Conservation (phyloP, 2,329 filamentous ascomycete genomes). For the Massarina eburnea region DNA sequence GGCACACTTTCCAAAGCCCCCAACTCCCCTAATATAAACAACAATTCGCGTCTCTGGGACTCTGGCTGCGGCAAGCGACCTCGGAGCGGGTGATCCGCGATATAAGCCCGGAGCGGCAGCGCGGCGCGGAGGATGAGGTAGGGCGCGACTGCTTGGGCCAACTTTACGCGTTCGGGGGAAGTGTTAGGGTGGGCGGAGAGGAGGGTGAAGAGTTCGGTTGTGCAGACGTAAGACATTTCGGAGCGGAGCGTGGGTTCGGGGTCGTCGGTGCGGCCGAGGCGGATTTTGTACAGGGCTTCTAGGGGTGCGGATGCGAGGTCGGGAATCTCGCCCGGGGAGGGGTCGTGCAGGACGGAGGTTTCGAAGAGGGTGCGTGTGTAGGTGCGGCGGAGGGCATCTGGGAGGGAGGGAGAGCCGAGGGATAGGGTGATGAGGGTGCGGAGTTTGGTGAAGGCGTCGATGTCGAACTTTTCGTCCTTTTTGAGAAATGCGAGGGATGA, state of each 20-base stretch:
- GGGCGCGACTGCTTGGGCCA: constrained; percentile 75
- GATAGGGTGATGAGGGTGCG: constrained; percentile 72
- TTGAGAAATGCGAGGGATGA: constrained; percentile 33
- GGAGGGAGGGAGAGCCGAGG: constrained; percentile 67
- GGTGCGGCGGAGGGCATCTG: constrained; percentile 65
- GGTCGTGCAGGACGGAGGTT: constrained; percentile 76
- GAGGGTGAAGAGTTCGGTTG: constrained; percentile 67
- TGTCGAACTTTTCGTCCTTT: constrained; percentile 80
- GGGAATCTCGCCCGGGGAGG: constrained; percentile 64
- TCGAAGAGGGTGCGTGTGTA: constrained; percentile 79
- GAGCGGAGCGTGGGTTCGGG: constrained; percentile 65
- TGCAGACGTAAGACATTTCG: constrained; percentile 76
- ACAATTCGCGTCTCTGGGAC: constrained; percentile 75
- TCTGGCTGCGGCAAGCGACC: constrained; percentile 87
- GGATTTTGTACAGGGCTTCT: constrained; percentile 62
- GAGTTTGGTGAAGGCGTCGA: constrained; percentile 69
- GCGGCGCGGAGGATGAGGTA: constrained; percentile 82
- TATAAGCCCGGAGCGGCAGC: constrained; percentile 78
- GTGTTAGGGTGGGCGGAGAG: constrained; percentile 55
- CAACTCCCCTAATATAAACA: constrained; percentile 69
- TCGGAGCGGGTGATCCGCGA: constrained; percentile 85
- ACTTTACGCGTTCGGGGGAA: constrained; percentile 52
- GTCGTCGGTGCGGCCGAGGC: constrained; percentile 72
- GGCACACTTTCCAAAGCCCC: constrained; percentile 69
- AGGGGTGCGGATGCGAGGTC: constrained; percentile 56